phyloP scores from a whole-genome alignment of 2,329 filamentous ascomycete species.

The Paraphaeosphaeria minitans region DNA sequence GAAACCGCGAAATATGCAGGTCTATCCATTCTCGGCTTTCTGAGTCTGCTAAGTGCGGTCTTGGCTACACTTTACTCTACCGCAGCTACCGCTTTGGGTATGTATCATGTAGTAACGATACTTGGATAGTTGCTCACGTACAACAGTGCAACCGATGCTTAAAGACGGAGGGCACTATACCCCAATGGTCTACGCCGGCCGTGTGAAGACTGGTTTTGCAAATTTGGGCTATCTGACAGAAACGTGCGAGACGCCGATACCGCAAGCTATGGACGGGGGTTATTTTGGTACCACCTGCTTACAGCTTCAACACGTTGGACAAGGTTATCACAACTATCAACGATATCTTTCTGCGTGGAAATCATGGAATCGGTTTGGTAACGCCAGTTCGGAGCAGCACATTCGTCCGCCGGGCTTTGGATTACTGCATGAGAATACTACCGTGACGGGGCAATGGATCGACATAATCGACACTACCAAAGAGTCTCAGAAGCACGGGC shows the following conservation, averaged over 20 bases:
- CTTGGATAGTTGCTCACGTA: background rate
- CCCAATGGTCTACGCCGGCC: slow-evolving; percentile 56
- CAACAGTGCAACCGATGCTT: slow-evolving; percentile 69
- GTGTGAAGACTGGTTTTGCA: slow-evolving; percentile 66
- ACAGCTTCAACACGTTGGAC: slow-evolving; percentile 70
- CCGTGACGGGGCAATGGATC: slow-evolving; percentile 72
- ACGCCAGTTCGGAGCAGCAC: slow-evolving; percentile 49
- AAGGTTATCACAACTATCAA: slow-evolving; percentile 72
- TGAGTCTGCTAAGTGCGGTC: slow-evolving; percentile 69
- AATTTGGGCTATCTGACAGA: slow-evolving; percentile 63
- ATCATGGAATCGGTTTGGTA: slow-evolving; percentile 51
- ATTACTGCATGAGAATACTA: slow-evolving; percentile 74
- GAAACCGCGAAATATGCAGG: slow-evolving; percentile 68
- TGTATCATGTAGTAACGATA: slow-evolving; percentile 11
- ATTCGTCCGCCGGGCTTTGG: slow-evolving; percentile 65
- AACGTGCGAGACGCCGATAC: slow-evolving; percentile 67
- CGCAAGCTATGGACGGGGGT: slow-evolving; percentile 43
- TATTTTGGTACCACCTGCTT: slow-evolving; percentile 66
- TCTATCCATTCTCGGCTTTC: slow-evolving; percentile 65
- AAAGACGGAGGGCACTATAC: slow-evolving; percentile 61
- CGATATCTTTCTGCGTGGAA: slow-evolving; percentile 65
- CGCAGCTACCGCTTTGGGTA: slow-evolving; percentile 71
- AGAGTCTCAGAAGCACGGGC: slow-evolving; percentile 55
- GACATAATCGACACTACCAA: slow-evolving; percentile 61
- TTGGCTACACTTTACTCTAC: slow-evolving; percentile 76